phyloP scores from a whole-genome alignment of 768 basidiomycete genomes.

The Boletellus ananiceps region DNA sequence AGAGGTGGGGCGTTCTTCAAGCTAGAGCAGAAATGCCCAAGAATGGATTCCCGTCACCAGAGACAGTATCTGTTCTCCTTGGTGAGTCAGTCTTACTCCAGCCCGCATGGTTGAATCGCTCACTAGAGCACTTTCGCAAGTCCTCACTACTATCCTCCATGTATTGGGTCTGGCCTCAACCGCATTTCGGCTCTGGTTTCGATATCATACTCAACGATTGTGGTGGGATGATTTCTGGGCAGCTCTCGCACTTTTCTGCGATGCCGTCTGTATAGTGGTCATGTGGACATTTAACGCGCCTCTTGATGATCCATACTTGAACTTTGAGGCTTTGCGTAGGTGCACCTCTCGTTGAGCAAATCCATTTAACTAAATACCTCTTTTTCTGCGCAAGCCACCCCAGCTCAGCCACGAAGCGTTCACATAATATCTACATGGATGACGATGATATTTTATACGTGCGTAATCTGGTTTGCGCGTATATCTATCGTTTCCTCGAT shows the following conservation, averaged over 20 bases:
- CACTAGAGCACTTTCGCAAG: slow-evolving; percentile 4
- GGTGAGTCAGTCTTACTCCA: slow-evolving; percentile 7
- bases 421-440: slow-evolving; percentile 22
- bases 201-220: slow-evolving; percentile 17
- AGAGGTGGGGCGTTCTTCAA: neutral
- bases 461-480: slow-evolving; percentile 25
- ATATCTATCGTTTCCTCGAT: slow-evolving; percentile 25
- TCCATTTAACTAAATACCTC: neutral
- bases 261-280: slow-evolving; percentile 6
- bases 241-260: slow-evolving; percentile 11
- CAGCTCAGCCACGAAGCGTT: slow-evolving; percentile 10
- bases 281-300: slow-evolving; percentile 20
- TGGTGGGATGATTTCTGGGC: slow-evolving; percentile 32
- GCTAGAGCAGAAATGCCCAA: slow-evolving; percentile 4
- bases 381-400: slow-evolving; percentile 25
- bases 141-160: slow-evolving; percentile 20
- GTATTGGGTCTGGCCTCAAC: slow-evolving; percentile 17
- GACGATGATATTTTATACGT: slow-evolving; percentile 19
- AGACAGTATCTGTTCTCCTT: slow-evolving; percentile 13
- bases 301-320: slow-evolving; percentile 22
- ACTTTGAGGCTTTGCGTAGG: slow-evolving; percentile 12
- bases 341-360: neutral
- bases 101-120: neutral
- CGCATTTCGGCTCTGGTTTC: slow-evolving; percentile 26
- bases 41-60: slow-evolving; percentile 1